These are phyloP conservation scores for Amanita polypyramis DNA, from an alignment of 768 basidiomycete genomes.

Conservation along the genomic window DNA sequence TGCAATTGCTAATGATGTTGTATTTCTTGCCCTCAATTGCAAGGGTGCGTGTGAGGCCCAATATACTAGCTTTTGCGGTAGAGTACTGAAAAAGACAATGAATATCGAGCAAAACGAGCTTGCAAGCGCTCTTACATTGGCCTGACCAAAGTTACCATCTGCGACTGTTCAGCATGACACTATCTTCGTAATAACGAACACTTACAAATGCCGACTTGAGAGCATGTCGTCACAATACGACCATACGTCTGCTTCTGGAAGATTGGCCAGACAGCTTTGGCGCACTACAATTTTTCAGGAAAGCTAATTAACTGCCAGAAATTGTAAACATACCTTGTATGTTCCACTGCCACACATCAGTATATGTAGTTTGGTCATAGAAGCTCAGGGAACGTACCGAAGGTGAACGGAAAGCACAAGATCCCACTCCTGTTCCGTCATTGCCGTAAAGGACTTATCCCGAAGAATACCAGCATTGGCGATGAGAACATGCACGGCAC, in stretches of 20 bases:
- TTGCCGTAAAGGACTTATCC: slow-evolving; percentile 84
- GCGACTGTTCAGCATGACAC: not conserved
- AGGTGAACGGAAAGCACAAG: slow-evolving; percentile 83
- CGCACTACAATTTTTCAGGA: slow-evolving; percentile 42
- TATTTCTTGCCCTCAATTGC: slow-evolving; percentile 90
- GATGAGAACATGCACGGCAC: slow-evolving; percentile 76
- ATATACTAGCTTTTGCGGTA: slow-evolving; percentile 87
- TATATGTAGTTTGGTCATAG: not conserved
- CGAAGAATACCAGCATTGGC: slow-evolving; percentile 93
- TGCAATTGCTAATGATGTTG: slow-evolving; percentile 79
- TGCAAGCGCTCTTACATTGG: slow-evolving; percentile 45
- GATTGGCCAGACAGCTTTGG: slow-evolving; percentile 91
- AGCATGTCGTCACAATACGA: slow-evolving; percentile 89
- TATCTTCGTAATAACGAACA: slow-evolving; percentile 9
- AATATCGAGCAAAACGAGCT: slow-evolving; percentile 5
- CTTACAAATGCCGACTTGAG: slow-evolving; percentile 87
- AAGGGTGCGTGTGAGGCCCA: slow-evolving; percentile 82
- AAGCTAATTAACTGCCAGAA: not conserved
- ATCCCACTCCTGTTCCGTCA: slow-evolving; percentile 94
- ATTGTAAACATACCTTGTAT: slow-evolving; percentile 52
- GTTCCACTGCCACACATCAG: slow-evolving; percentile 47
- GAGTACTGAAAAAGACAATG: slow-evolving; percentile 47
- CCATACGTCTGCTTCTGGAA: slow-evolving; percentile 97
- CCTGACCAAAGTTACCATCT: slow-evolving; percentile 96
- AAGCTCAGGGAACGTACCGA: slow-evolving; percentile 25